phyloP scores from a whole-genome alignment of 2,329 filamentous ascomycete genomes.

The Geosmithia flava region DNA sequence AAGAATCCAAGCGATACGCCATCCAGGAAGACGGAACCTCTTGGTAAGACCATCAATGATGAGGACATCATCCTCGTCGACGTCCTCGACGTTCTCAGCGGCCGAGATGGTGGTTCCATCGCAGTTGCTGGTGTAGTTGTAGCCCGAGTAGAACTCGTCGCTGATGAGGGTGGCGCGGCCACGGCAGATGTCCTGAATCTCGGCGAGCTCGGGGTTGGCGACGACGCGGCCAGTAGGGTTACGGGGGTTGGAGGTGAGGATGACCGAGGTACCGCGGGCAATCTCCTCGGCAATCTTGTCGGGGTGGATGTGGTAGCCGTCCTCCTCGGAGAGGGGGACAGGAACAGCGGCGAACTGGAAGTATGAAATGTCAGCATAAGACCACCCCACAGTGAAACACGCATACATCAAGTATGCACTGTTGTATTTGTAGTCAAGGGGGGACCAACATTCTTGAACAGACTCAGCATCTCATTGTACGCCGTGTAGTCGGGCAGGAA shows the following conservation, averaged over 20 bases:
- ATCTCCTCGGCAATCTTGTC: constrained; percentile 91
- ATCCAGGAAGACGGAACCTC: constrained; percentile 89
- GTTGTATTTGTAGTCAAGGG: not conserved
- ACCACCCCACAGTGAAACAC: not conserved
- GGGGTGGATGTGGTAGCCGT: constrained; percentile 82
- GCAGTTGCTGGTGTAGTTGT: constrained; percentile 90
- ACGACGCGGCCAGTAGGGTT: constrained; percentile 90
- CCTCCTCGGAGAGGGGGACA: constrained; percentile 70
- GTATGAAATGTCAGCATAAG: not conserved
- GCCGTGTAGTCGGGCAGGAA: constrained; percentile 94
- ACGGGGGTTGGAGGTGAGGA: constrained; percentile 87
- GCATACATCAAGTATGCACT: no score
- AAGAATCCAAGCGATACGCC: constrained; percentile 93
- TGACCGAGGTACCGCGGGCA: constrained; percentile 72
- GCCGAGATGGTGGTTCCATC: constrained; percentile 83
- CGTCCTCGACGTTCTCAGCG: constrained; percentile 80
- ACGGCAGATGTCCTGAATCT: constrained; percentile 89
- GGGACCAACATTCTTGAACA: constrained; percentile 70
- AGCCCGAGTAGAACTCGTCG: constrained; percentile 94
- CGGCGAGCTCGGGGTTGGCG: constrained; percentile 68
- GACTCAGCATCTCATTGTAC: constrained; percentile 92
- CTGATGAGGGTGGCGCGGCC: constrained; percentile 84
- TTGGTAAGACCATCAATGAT: constrained; percentile 95
- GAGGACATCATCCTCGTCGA: constrained; percentile 81
- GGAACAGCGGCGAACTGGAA: constrained; percentile 70